Percentiles rank a stretch among this genome's conserved stretches.
These are phyloP conservation scores for Luffa aegyptiaca DNA, from an alignment of 306 rosid genomes.

Conservation along the genomic window DNA sequence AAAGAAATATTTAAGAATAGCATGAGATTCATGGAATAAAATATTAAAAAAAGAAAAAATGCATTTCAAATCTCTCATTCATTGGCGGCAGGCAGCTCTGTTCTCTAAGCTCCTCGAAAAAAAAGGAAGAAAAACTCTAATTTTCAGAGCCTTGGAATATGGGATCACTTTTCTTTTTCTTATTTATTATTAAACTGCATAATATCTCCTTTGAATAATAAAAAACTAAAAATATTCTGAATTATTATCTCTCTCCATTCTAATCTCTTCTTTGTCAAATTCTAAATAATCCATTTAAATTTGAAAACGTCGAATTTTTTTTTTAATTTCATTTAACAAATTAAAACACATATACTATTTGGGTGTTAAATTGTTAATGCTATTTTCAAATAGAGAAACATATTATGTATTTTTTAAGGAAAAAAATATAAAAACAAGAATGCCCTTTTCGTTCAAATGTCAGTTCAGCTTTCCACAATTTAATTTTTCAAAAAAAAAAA, in stretches of 20 bases:
- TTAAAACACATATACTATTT: not conserved
- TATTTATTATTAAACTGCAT: not conserved
- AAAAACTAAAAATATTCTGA: not conserved
- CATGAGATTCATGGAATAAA: too few relatives aligned
- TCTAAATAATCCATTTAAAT: too few relatives aligned
- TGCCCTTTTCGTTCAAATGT: not conserved
- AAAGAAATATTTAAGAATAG: too few relatives aligned
- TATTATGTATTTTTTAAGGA: not conserved
- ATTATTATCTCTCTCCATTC: too few relatives aligned
- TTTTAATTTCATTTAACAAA: too few relatives aligned
- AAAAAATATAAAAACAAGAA: not conserved
- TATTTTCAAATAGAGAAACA: not conserved
- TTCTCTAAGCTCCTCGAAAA: not conserved
- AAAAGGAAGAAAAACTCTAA: not conserved
- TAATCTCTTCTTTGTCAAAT: too few relatives aligned
- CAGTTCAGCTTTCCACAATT: not conserved
- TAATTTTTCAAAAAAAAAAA: too few relatives aligned
- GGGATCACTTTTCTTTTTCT: not conserved
- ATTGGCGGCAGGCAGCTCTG: not conserved
- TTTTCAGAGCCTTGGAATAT: not conserved
- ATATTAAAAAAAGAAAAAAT: not conserved
- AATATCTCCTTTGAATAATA: not conserved
- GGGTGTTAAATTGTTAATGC: not conserved
- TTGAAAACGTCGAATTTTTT: too few relatives aligned
- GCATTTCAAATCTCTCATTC: not conserved